Conservation (phyloP, 441 rosid genomes). For the Bocquillonia castaneifolia region DNA sequence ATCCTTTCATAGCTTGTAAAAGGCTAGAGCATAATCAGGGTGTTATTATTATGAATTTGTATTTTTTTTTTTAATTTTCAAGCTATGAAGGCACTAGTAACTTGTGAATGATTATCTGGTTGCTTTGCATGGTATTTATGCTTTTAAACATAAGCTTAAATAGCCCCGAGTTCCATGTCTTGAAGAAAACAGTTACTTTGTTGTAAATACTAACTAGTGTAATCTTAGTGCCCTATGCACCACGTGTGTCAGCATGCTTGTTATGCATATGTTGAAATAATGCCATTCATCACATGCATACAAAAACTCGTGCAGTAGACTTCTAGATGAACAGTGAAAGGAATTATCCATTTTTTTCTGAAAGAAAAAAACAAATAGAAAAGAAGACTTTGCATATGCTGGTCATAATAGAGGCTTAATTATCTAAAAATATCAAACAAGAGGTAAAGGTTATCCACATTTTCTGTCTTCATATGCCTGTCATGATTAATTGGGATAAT, state of each 20-base stretch:
- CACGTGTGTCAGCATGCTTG: neutral
- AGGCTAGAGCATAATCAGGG: neutral
- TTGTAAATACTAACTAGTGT: neutral
- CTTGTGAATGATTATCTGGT: neutral
- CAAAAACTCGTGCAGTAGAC: neutral
- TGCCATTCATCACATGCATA: neutral
- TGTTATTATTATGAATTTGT: neutral
- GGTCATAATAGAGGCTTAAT: neutral
- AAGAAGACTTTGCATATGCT: slow-evolving; percentile 1
- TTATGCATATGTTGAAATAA: neutral
- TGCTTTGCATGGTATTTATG: neutral
- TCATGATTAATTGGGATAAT: slow-evolving; percentile 16
- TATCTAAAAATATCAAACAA: neutral
- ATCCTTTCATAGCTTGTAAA: neutral
- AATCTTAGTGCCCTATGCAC: neutral
- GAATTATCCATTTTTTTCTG: too few relatives aligned
- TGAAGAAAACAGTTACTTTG: neutral
- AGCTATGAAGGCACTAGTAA: neutral
- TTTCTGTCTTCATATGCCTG: neutral
- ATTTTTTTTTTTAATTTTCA: neutral
- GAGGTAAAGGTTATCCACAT: neutral
- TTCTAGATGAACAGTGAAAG: too few relatives aligned
- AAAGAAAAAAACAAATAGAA: too few relatives aligned
- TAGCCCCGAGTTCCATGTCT: neutral
- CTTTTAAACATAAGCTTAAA: neutral